A percentile compares a stretch with the other conserved stretches of the same genome.
phyloP scores from a whole-genome alignment of 1,284 basidiomycete genomes.

The Trametes pubescens region DNA sequence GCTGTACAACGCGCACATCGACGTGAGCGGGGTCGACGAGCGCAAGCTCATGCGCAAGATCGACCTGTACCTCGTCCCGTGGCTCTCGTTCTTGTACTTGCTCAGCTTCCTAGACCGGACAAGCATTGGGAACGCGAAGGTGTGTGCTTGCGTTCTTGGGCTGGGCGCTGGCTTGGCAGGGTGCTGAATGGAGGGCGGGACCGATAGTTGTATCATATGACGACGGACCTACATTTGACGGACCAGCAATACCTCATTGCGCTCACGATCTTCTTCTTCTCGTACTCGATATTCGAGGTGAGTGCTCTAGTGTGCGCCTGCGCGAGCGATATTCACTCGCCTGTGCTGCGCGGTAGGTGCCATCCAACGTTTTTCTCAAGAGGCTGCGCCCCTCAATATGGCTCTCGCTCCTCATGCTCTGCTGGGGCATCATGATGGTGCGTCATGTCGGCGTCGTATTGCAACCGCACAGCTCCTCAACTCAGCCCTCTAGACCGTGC shows the following conservation, averaged over 20 bases:
- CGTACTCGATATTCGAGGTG: slow-evolving; percentile 70
- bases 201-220: slow-evolving; percentile 63
- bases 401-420: slow-evolving; percentile 69
- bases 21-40: slow-evolving; percentile 66
- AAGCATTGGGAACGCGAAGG: slow-evolving; percentile 84
- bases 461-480: not conserved
- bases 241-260: slow-evolving; percentile 71
- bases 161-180: slow-evolving; percentile 1
- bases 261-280: slow-evolving; percentile 72
- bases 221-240: slow-evolving; percentile 59
- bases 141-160: slow-evolving; percentile 37
- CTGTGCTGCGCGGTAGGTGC: slow-evolving; percentile 50
- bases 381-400: slow-evolving; percentile 72
- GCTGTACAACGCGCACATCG: slow-evolving; percentile 60
- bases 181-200: not conserved
- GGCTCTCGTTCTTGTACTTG: slow-evolving; percentile 77
- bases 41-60: slow-evolving; percentile 70
- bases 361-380: slow-evolving; percentile 76
- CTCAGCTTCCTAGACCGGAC: slow-evolving; percentile 81
- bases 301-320: not conserved
- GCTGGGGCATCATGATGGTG: slow-evolving; percentile 81
- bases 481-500: slow-evolving; percentile 57
- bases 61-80: slow-evolving; percentile 69
- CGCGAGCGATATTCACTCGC: not conserved
- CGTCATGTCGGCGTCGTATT: slow-evolving; percentile 7